Percentiles rank a stretch among this genome's conserved stretches.
Conservation (phyloP, 306 rosid genomes). For the Dryas octopetala region DNA sequence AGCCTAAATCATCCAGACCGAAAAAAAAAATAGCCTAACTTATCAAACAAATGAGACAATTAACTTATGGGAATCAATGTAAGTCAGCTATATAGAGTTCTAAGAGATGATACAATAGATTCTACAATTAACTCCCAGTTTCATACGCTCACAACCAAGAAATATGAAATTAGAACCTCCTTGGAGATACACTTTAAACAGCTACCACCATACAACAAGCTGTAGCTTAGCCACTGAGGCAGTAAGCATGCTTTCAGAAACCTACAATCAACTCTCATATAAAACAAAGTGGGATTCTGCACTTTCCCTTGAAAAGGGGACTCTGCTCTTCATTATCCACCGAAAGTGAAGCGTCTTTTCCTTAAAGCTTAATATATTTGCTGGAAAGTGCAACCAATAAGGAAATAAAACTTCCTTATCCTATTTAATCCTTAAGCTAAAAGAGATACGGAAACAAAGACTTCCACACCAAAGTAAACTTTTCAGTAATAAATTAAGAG, state of each 20-base stretch:
- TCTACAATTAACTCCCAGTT: slow-evolving; percentile 4
- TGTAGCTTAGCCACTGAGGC: background rate
- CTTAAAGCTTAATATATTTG: background rate
- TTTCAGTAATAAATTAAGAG: background rate
- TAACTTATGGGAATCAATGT: background rate
- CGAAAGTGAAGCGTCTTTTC: background rate
- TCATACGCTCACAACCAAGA: background rate
- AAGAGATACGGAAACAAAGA: background rate
- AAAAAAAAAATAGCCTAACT: background rate
- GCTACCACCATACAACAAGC: background rate
- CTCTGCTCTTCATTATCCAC: background rate
- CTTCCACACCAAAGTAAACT: background rate
- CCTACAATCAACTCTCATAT: background rate
- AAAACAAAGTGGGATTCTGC: background rate
- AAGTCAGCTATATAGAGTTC: background rate
- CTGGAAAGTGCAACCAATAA: background rate
- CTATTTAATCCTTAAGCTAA: background rate
- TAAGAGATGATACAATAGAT: background rate
- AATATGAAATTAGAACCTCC: background rate
- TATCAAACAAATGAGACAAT: background rate
- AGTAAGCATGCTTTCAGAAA: background rate
- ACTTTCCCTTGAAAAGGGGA: background rate
- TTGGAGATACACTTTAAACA: background rate
- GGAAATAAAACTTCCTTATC: background rate
- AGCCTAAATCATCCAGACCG: background rate